Base-by-base conservation (phyloP, 495 filamentous ascomycete species). In the Penicillium coprophilum region DNA sequence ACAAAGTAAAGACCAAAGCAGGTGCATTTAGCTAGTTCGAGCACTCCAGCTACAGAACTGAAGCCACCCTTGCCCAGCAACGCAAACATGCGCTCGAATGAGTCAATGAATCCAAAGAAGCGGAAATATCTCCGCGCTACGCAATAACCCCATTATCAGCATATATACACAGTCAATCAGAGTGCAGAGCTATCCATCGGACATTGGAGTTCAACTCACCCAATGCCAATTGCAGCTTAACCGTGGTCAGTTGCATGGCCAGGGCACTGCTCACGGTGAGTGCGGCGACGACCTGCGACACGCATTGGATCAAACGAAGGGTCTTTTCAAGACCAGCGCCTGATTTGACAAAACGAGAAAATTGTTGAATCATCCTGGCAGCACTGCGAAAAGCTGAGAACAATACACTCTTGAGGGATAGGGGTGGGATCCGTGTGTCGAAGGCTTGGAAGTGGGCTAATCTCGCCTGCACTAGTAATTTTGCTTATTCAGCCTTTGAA, bases 61-160 rank as follows among this genome's bases (percentile, higher is more conserved):
- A 60, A 49, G 8, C 59, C 57, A 11, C 53, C 57, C 17, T 56
- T 58, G 9, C 58, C 59, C 0, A 74, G 56, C 27, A 75, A 54
- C 0, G 45, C 52, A 27, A 71, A 77, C 2, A 81, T 83, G 6
- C 71, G 68, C 34, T 71, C 46, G 60, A 89, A 87, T n/a, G 70
- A 73, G 12, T 83, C 84, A 5, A 87, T 69, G 66, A 85, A 87
- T 31, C 81, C 79, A 59, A 86, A 87, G 53, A 85, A 71, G 23
- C 86, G 78, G 65, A 89, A 77, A 68, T 75, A 85, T 8, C 84
- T 75, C 23, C 86, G 70, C 10, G 76, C 80, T 66, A 19, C 8
- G 19, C 4, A 46, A 36, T 27, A 47, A 11, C 28, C 11, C 19
- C 3, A 46, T 27, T 21, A 46, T 53, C n/a, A 64, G 36, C 28